A percentile compares a stretch with the other conserved stretches of the same genome.
phyloP scores from a whole-genome alignment of 176 grass and related monocot genomes.

The Aegilops speltoides region DNA sequence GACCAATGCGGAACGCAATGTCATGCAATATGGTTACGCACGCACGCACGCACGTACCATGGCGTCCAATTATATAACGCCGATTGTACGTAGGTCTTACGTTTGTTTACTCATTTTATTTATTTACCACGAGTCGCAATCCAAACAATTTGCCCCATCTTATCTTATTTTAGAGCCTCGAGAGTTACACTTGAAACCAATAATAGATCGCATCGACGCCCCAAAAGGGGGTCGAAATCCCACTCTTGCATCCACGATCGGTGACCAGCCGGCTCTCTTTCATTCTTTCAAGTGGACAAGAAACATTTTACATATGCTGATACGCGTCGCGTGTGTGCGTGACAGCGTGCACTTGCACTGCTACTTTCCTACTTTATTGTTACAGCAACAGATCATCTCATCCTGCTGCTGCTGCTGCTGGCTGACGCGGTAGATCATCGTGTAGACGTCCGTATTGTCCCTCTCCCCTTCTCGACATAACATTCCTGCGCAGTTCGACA shows the following conservation, averaged over 20 bases:
- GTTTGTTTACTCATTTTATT: no score
- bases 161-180: no score
- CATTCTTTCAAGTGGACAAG: background rate
- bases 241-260: background rate
- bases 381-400: background rate
- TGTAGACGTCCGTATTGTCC: background rate
- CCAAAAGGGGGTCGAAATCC: background rate
- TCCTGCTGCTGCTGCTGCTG: no score
- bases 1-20: no score
- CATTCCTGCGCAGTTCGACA: slow-evolving; percentile 37
- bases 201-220: no score
- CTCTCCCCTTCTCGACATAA: background rate
- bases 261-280: background rate
- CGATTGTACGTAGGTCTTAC: no score
- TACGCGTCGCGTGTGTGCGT: background rate
- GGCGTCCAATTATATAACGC: no score
- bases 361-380: background rate
- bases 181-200: no score
- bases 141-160: no score
- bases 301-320: background rate
- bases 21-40: no score
- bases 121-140: no score
- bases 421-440: background rate
- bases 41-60: no score
- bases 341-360: background rate